Evolutionary conservation across 441 rosid genomes (phyloP), one percentile per base, ranked within the genome.

Genomic region (Adansonia grandidieri): DNA sequence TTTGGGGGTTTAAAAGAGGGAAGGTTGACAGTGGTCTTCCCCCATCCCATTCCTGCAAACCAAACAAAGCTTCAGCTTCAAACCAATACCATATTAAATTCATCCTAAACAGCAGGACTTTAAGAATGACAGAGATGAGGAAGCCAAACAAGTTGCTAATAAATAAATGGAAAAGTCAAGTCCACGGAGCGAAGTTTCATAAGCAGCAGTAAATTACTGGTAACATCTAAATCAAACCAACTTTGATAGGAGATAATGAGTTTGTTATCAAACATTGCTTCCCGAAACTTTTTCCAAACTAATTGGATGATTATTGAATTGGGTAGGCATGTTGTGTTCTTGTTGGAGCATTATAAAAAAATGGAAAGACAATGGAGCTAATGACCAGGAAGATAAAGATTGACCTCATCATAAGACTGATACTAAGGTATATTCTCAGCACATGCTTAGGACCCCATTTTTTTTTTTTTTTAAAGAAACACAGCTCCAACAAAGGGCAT

Each of bases 211-310:
- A 42, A 42, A 42, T 42, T 42, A 64, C 40, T 37, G 40, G 40
- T 37, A 37, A 37, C 40, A 37, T 37, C 40, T 37, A 37, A 37
- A 37, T 37, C 40, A 37, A 37, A 37, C 40, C 40, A 37, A 37
- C 40, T 37, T 37, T 37, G 40, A 37, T 5, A 37, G 40, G 40
- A 37, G 40, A 37, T 37, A 37, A 37, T 37, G 40, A 37, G 40
- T 37, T 37, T 37, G 40, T 37, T 37, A 37, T 37, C 40, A 64
- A 64, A 64, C 48, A 37, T 64, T 37, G 69, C 69, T 64, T 64
- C 5, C 44, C 2, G 47, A 37, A 64, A 64, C 47, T 64, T 0
- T 13, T 2, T 4, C 45, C 10, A 64, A 64, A 64, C 69, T 64
- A 20, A 64, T 63, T 13, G 20, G 19, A 32, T 63, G 20, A 63